Conservation (phyloP, 1,284 basidiomycete species). For the Tylopilus sp. region DNA sequence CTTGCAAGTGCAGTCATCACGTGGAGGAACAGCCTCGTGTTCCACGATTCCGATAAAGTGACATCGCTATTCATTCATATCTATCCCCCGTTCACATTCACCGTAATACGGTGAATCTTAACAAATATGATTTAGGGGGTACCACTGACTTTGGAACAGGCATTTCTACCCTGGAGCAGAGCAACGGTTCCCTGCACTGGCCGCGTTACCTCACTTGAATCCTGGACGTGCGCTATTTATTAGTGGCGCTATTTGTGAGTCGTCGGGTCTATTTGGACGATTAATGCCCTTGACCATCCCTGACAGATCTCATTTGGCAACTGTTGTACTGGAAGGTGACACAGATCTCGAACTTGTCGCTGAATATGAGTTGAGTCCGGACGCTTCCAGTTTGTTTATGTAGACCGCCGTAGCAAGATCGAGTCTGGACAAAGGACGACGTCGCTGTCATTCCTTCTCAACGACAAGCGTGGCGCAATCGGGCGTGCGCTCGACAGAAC, state of each 20-base stretch:
- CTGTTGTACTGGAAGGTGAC: constrained; percentile 82
- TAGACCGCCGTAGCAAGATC: constrained; percentile 82
- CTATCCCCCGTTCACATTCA: constrained; percentile 83
- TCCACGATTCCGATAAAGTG: constrained; percentile 92
- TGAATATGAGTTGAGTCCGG: constrained; percentile 3
- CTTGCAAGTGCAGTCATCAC: constrained; percentile 93
- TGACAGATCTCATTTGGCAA: constrained; percentile 82
- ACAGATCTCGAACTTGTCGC: neutral
- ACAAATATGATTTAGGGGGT: neutral
- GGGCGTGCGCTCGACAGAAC: constrained; percentile 65
- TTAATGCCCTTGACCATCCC: constrained; percentile 11
- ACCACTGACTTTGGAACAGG: constrained; percentile 37
- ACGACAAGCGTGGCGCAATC: constrained; percentile 81
- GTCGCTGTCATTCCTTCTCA: constrained; percentile 80
- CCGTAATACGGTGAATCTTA: constrained; percentile 72
- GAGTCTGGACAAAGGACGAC: constrained; percentile 83
- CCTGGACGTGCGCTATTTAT: constrained; percentile 62
- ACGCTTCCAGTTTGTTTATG: constrained; percentile 65
- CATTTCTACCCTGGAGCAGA: constrained; percentile 80
- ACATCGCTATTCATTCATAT: constrained; percentile 90
- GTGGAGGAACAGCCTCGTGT: constrained; percentile 95
- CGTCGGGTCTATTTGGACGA: constrained; percentile 2
- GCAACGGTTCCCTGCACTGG: constrained; percentile 78
- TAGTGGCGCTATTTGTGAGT: constrained; percentile 70
- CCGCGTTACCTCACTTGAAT: constrained; percentile 57